Evolutionary conservation across 2,329 filamentous ascomycete genomes (phyloP).

Genomic region (Beauveria australis): DNA sequence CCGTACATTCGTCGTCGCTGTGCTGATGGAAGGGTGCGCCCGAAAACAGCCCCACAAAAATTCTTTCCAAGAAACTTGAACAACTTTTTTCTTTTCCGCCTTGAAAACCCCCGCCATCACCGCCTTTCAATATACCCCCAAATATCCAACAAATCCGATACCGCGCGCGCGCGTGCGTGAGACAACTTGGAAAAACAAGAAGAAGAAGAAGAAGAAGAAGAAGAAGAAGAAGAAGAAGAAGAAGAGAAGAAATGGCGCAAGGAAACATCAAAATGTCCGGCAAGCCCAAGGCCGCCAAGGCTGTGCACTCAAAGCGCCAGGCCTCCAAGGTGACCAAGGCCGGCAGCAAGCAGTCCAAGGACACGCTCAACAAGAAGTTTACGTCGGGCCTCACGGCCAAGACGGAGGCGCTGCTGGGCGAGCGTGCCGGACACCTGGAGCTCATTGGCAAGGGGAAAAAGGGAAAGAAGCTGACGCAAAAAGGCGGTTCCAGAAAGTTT

Average conservation of each 20-base stretch:
- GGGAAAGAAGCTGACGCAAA: constrained; percentile 30
- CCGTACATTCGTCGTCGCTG: not conserved
- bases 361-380: constrained; percentile 48
- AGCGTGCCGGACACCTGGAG: constrained; percentile 52
- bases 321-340: constrained; percentile 42
- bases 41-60: not conserved
- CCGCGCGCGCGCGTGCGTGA: not conserved
- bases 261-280: constrained; percentile 42
- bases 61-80: not conserved
- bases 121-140: too few relatives aligned
- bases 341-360: constrained; percentile 32
- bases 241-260: constrained; percentile 41
- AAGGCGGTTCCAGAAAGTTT: constrained; percentile 48
- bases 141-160: not conserved
- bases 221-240: too few relatives aligned
- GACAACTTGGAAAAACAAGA: not conserved
- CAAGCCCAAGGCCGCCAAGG: constrained; percentile 31
- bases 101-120: not conserved
- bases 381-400: constrained; percentile 43
- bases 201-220: too few relatives aligned
- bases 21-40: not conserved
- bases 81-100: not conserved
- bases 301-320: constrained; percentile 33
- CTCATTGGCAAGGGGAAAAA: constrained; percentile 50
- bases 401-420: constrained; percentile 51